A percentile compares a stretch with the other conserved stretches of the same genome.
Evolutionary conservation across 495 filamentous ascomycete genomes (phyloP).

Genomic region (Hypoxylon lienhwacheense): DNA sequence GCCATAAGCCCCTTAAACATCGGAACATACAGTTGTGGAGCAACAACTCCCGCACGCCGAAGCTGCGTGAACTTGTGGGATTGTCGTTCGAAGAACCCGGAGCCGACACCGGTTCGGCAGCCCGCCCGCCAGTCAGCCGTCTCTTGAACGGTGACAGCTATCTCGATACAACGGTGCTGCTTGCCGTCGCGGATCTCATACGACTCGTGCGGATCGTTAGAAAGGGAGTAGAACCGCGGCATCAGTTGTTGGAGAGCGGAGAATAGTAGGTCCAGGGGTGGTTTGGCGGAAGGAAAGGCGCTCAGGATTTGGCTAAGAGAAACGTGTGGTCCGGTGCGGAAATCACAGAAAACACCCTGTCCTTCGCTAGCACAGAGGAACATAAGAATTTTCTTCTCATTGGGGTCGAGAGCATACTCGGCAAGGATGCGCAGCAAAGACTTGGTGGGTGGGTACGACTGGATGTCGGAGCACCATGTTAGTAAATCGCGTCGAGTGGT

Average conservation of each 20-base stretch:
- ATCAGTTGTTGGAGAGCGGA: slow-evolving; percentile 82
- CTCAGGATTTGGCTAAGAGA: slow-evolving; percentile 80
- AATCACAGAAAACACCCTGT: slow-evolving; percentile 91
- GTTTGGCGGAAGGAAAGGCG: slow-evolving; percentile 89
- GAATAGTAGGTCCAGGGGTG: slow-evolving; percentile 78
- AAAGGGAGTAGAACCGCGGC: slow-evolving; percentile 97
- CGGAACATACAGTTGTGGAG: slow-evolving; percentile 71
- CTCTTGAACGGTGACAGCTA: slow-evolving; percentile 93
- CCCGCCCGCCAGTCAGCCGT: slow-evolving; percentile 75
- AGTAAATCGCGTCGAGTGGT: slow-evolving; percentile 89
- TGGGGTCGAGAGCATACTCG: slow-evolving; percentile 75
- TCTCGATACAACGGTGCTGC: slow-evolving; percentile 82
- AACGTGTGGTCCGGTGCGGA: slow-evolving; percentile 85
- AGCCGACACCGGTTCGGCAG: slow-evolving; percentile 68
- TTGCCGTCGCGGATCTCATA: slow-evolving; percentile 66
- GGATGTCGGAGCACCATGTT: slow-evolving; percentile 93
- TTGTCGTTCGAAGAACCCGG: slow-evolving; percentile 83
- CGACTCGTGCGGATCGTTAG: slow-evolving; percentile 89
- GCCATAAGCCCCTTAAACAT: slow-evolving; percentile 99
- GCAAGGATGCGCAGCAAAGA: slow-evolving; percentile 80
- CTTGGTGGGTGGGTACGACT: slow-evolving; percentile 90
- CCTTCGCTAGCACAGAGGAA: slow-evolving; percentile 89
- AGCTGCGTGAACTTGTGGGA: slow-evolving; percentile 69
- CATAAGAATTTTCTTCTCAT: slow-evolving; percentile 83
- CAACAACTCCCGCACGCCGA: slow-evolving; percentile 57